A percentile compares a stretch with the other conserved stretches of the same genome.
Evolutionary conservation across 2,329 filamentous ascomycete species (phyloP).

Genomic region (Didymella segeticola): DNA sequence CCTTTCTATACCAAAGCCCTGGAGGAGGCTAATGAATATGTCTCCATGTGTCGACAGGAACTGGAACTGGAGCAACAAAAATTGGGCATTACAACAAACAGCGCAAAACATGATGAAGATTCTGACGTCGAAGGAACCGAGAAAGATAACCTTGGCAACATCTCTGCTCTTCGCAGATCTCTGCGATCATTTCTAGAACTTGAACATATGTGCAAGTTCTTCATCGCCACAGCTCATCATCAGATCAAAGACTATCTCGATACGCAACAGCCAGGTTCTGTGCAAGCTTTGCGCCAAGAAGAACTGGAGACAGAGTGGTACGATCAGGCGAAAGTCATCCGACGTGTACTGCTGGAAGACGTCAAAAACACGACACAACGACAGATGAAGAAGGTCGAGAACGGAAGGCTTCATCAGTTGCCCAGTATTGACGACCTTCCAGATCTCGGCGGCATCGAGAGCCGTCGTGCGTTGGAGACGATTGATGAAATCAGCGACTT

Average conservation of each 20-base stretch:
- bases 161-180: slow-evolving; percentile 67
- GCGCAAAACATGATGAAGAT: slow-evolving; percentile 44
- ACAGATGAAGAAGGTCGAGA: slow-evolving; percentile 65
- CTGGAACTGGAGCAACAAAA: slow-evolving; percentile 60
- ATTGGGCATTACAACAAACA: slow-evolving; percentile 22
- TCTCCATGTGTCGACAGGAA: slow-evolving; percentile 70
- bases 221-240: slow-evolving; percentile 81
- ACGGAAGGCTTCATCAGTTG: slow-evolving; percentile 30
- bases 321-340: slow-evolving; percentile 76
- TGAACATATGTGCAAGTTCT: slow-evolving; percentile 83
- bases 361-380: slow-evolving; percentile 64
- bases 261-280: slow-evolving; percentile 69
- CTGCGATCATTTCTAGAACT: slow-evolving; percentile 78
- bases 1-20: slow-evolving; percentile 68
- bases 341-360: slow-evolving; percentile 76
- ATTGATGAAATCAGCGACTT: slow-evolving; percentile 69
- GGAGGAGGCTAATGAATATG: slow-evolving; percentile 53
- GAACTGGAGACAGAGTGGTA: slow-evolving; percentile 76
- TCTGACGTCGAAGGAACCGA: slow-evolving; percentile 47
- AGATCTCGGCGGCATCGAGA: slow-evolving; percentile 74
- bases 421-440: slow-evolving; percentile 60
- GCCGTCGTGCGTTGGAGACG: slow-evolving; percentile 67
- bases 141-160: slow-evolving; percentile 51
- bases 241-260: slow-evolving; percentile 77
- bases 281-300: slow-evolving; percentile 71